Evolutionary conservation across 495 filamentous ascomycete genomes (phyloP).

Genomic region (Xylaria castorea): DNA sequence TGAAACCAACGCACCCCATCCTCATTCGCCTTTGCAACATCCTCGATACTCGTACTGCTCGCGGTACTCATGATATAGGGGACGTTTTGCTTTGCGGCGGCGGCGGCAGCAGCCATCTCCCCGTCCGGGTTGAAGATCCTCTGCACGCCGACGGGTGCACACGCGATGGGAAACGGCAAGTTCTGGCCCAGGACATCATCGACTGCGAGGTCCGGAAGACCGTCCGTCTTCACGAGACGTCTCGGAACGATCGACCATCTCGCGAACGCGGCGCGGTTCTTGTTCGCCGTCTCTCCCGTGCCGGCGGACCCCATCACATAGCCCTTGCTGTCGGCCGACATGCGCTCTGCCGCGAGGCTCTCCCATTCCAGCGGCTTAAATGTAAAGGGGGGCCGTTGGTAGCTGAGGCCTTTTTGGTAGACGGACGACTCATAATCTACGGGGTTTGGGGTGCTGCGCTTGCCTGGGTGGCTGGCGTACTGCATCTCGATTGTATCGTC

Average conservation of each 20-base stretch:
- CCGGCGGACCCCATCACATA: constrained; percentile 52
- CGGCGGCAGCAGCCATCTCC: constrained; percentile 41
- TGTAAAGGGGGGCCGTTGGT: constrained; percentile 43
- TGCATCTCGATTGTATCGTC: neutral
- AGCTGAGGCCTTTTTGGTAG: constrained; percentile 44
- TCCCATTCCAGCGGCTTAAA: constrained; percentile 49
- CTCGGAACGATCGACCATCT: constrained; percentile 48
- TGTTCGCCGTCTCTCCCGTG: constrained; percentile 42
- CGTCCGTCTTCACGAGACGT: constrained; percentile 35
- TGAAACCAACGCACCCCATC: constrained; percentile 58
- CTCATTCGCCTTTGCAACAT: constrained; percentile 44
- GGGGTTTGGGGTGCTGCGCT: constrained; percentile 27
- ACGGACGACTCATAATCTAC: constrained; percentile 42
- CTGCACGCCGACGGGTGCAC: constrained; percentile 50
- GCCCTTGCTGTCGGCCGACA: constrained; percentile 45
- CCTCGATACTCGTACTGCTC: constrained; percentile 47
- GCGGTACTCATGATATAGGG: constrained; percentile 60
- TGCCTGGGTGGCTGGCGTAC: constrained; percentile 16
- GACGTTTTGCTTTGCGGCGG: constrained; percentile 38
- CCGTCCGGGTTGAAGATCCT: constrained; percentile 59
- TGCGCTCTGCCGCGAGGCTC: constrained; percentile 36
- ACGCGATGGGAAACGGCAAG: constrained; percentile 37
- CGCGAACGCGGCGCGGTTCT: constrained; percentile 51
- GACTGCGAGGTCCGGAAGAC: constrained; percentile 25
- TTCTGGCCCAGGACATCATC: constrained; percentile 20